Conservation (phyloP, 257 asterid species). For the Solanum pennellii region DNA sequence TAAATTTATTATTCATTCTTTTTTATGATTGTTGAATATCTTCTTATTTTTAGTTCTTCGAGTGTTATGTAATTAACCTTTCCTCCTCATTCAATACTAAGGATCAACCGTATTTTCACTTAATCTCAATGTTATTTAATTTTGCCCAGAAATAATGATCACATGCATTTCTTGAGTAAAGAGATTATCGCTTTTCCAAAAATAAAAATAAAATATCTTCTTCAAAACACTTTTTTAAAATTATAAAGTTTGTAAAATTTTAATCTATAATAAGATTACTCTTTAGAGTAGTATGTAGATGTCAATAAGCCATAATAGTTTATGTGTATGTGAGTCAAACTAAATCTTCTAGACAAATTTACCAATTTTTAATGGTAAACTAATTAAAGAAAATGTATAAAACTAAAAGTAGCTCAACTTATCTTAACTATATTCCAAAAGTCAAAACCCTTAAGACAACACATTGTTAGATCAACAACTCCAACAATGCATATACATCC, state of each 20-base stretch:
- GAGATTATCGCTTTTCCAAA: background rate
- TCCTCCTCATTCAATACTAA: background rate
- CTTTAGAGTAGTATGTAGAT: background rate
- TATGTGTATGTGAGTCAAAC: background rate
- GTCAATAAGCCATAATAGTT: background rate
- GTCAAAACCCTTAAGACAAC: background rate
- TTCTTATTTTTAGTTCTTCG: too few relatives aligned
- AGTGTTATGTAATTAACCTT: background rate
- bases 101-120: background rate
- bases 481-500: background rate
- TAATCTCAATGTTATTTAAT: too few relatives aligned
- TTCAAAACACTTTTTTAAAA: background rate
- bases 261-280: background rate
- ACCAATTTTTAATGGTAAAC: background rate
- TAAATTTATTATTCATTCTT: too few relatives aligned
- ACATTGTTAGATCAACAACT: background rate
- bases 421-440: background rate
- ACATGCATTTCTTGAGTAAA: background rate
- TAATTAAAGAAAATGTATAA: background rate
- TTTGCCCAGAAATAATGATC: background rate
- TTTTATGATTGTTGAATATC: background rate
- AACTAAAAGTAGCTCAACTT: background rate
- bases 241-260: background rate
- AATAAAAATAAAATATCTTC: background rate
- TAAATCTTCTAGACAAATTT: background rate